Evolutionary conservation across 495 filamentous ascomycete species (phyloP).

Genomic region (Cairneyella variabilis): DNA sequence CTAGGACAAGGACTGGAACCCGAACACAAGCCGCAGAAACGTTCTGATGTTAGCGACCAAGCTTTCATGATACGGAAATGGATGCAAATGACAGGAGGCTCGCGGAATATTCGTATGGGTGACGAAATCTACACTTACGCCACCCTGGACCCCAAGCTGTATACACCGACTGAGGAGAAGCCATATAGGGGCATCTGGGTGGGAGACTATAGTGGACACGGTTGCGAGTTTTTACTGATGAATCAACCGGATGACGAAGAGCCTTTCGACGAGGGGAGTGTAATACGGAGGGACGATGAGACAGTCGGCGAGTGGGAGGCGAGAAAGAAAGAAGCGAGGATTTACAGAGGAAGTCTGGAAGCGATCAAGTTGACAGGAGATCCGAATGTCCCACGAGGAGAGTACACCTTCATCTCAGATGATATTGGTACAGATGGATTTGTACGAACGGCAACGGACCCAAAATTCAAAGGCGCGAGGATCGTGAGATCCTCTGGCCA

Average conservation of each 20-base stretch:
- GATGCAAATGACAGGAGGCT: slow-evolving; percentile 30
- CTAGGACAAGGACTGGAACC: slow-evolving; percentile 36
- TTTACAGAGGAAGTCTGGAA: slow-evolving; percentile 60
- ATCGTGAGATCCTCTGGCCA: slow-evolving; percentile 76
- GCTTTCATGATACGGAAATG: slow-evolving; percentile 73
- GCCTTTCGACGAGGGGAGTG: slow-evolving; percentile 26
- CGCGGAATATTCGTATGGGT: slow-evolving; percentile 42
- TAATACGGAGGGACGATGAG: slow-evolving; percentile 30
- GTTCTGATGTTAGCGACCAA: slow-evolving; percentile 53
- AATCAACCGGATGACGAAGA: slow-evolving; percentile 57
- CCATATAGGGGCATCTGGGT: slow-evolving; percentile 89
- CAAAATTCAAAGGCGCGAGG: slow-evolving; percentile 66
- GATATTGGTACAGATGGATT: slow-evolving; percentile 66
- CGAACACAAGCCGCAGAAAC: slow-evolving; percentile 37
- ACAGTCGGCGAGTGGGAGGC: slow-evolving; percentile 36
- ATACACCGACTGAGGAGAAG: slow-evolving; percentile 73
- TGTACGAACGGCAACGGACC: slow-evolving; percentile 53
- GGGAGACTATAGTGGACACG: slow-evolving; percentile 83
- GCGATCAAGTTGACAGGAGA: slow-evolving; percentile 92
- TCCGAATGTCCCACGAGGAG: slow-evolving; percentile 79
- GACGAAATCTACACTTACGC: slow-evolving; percentile 71
- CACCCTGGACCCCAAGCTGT: slow-evolving; percentile 65
- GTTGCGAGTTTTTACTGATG: slow-evolving; percentile 83
- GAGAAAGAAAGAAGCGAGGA: slow-evolving; percentile 31
- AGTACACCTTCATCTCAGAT: slow-evolving; percentile 72